Conservation (phyloP, 2,329 filamentous ascomycete genomes). For the Westerdykella ornata region DNA sequence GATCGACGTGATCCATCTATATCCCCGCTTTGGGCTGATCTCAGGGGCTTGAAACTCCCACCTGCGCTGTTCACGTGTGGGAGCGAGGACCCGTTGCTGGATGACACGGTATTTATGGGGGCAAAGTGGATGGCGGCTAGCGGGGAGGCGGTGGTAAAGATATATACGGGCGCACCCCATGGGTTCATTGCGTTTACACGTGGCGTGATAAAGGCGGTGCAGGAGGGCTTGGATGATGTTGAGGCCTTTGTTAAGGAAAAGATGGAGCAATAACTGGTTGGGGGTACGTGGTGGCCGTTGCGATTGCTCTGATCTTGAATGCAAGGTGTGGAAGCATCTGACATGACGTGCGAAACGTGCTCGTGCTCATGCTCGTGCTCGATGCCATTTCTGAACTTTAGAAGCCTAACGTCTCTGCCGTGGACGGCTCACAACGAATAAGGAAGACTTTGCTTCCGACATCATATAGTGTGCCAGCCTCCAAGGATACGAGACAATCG, state of each 20-base stretch:
- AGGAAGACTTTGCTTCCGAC: background rate
- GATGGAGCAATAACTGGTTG: constrained; percentile 8
- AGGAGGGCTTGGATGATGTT: constrained; percentile 38
- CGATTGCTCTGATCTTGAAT: too few relatives aligned
- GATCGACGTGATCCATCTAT: constrained; percentile 43
- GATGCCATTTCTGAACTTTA: too few relatives aligned
- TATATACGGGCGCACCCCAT: constrained; percentile 51
- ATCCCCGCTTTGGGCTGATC: constrained; percentile 47
- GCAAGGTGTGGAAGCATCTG: too few relatives aligned
- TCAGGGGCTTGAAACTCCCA: constrained; percentile 39
- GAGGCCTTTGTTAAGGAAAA: constrained; percentile 35
- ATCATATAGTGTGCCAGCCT: constrained; percentile 6
- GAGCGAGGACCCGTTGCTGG: constrained; percentile 49
- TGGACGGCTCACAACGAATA: too few relatives aligned
- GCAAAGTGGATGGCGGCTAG: constrained; percentile 50
- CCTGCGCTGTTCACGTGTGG: constrained; percentile 51
- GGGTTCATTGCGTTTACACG: constrained; percentile 44
- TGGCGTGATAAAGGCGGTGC: constrained; percentile 31
- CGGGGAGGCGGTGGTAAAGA: constrained; percentile 46
- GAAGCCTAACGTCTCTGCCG: too few relatives aligned
- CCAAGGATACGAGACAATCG: constrained; percentile 28
- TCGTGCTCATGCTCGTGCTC: too few relatives aligned
- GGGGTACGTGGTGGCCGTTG: too few relatives aligned
- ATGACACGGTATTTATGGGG: constrained; percentile 49
- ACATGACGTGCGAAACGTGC: too few relatives aligned